Percentiles rank a stretch among this genome's conserved stretches.
Evolutionary conservation across 164 flowering plant genomes (phyloP).

Genomic region (Chimonanthus salicifolius): DNA sequence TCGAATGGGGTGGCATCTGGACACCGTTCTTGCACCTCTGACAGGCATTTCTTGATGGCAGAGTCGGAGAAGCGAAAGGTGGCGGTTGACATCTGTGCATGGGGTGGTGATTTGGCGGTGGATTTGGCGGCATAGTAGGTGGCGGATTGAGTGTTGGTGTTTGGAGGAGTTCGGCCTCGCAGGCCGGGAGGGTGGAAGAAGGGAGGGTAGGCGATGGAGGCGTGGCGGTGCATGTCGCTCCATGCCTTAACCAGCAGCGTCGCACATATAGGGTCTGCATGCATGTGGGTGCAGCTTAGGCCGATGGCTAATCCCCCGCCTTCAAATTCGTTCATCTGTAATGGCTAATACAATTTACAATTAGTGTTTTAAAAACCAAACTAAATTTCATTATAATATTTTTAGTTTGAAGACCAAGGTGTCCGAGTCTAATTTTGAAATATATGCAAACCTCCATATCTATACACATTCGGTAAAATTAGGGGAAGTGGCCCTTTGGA

Average conservation of each 20-base stretch:
- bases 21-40: conserved; percentile 32
- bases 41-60: conserved; percentile 33
- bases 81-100: conserved; percentile 41
- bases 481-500: background rate
- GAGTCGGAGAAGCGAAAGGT: conserved; percentile 57
- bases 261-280: conserved; percentile 51
- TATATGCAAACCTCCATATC: too few relatives aligned
- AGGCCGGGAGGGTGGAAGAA: conserved; percentile 32
- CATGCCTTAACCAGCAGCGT: conserved; percentile 54
- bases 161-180: conserved; percentile 17
- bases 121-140: conserved; percentile 29
- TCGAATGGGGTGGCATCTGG: conserved; percentile 68
- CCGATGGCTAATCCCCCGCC: conserved; percentile 75
- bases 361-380: background rate
- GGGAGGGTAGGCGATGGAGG: conserved; percentile 41
- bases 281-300: conserved; percentile 68
- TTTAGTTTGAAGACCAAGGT: too few relatives aligned
- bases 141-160: conserved; percentile 22
- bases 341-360: background rate
- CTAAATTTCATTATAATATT: background rate
- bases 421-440: background rate
- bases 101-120: conserved; percentile 5
- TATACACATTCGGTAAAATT: background rate
- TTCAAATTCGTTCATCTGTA: conserved; percentile 66
- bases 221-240: conserved; percentile 37